phyloP scores from a whole-genome alignment of 2,329 filamentous ascomycete genomes.

The Neobulgaria alba region DNA sequence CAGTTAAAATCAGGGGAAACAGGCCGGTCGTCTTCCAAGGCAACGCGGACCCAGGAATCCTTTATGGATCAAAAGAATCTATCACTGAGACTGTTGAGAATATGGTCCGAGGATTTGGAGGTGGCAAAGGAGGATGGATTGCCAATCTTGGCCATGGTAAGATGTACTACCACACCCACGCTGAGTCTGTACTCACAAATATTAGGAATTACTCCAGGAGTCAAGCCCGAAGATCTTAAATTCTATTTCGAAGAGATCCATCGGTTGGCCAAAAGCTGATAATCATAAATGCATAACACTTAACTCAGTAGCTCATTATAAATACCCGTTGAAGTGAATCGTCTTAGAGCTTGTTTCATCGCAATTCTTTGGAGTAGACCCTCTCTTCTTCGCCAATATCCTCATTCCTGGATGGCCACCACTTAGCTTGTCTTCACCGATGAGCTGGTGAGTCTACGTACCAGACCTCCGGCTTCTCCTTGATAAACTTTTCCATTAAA shows the following conservation, averaged over 20 bases:
- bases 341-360: slow-evolving; percentile 3
- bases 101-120: slow-evolving; percentile 80
- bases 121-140: slow-evolving; percentile 85
- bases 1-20: slow-evolving; percentile 69
- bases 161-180: too few species aligned
- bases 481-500: slow-evolving; percentile 65
- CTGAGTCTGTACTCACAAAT: slow-evolving; percentile 17
- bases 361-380: slow-evolving; percentile 32
- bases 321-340: not conserved
- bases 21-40: slow-evolving; percentile 76
- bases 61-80: slow-evolving; percentile 75
- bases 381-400: slow-evolving; percentile 45
- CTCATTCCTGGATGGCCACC: slow-evolving; percentile 41
- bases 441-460: slow-evolving; percentile 27
- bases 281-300: not conserved
- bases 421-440: not conserved
- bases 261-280: slow-evolving; percentile 43
- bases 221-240: slow-evolving; percentile 85
- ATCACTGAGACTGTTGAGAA: slow-evolving; percentile 77
- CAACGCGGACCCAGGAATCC: slow-evolving; percentile 86
- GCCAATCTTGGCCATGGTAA: slow-evolving; percentile 90
- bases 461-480: slow-evolving; percentile 65
- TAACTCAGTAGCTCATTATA: not conserved
- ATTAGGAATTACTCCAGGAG: slow-evolving; percentile 82
- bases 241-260: slow-evolving; percentile 95